These are phyloP conservation scores for Eucalyptus globulus DNA, from an alignment of 345 rosid genomes.

Conservation along the genomic window DNA sequence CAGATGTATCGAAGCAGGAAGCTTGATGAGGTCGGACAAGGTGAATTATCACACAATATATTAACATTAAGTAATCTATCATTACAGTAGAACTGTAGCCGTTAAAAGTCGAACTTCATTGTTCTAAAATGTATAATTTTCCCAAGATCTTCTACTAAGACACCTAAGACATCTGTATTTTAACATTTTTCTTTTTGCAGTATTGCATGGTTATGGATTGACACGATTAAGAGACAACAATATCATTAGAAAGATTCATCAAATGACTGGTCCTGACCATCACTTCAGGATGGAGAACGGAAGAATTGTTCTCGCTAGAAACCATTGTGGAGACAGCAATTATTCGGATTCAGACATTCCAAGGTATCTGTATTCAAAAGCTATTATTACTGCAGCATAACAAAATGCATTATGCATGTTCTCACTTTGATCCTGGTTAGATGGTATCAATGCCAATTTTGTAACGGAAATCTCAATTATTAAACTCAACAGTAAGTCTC, in stretches of 20 bases:
- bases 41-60: constrained; percentile 7
- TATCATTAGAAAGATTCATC: not conserved
- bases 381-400: not conserved
- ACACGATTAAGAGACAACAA: constrained; percentile 5
- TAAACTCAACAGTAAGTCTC: not conserved
- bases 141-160: not conserved
- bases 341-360: not conserved
- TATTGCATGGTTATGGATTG: not conserved
- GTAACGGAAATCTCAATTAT: not conserved
- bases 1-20: constrained; percentile 87
- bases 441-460: not conserved
- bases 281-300: constrained; percentile 33
- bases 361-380: not conserved
- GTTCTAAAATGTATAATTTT: not conserved
- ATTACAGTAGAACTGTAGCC: not conserved
- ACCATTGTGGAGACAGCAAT: not conserved
- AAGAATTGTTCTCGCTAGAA: constrained; percentile 10
- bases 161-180: not conserved
- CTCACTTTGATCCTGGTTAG: not conserved
- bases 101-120: not conserved
- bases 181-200: not conserved
- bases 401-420: not conserved
- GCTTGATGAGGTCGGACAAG: constrained; percentile 60
- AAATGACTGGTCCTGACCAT: not conserved
- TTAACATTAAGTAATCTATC: not conserved